phyloP scores from a whole-genome alignment of 179 eudicot genomes.

The Monotropa hypopitys region DNA sequence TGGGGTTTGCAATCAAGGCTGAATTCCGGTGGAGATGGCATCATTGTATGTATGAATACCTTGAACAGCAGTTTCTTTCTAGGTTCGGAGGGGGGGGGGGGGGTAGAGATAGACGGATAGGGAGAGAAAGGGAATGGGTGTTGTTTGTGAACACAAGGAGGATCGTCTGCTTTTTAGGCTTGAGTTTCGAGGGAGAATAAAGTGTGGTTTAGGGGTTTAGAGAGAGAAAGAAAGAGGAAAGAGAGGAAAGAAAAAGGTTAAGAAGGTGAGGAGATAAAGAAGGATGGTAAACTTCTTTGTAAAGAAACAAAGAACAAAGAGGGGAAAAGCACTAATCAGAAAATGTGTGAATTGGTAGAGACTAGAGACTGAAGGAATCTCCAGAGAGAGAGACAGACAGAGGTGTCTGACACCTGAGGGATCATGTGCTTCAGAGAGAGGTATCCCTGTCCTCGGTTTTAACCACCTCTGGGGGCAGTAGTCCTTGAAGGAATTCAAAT shows the following conservation, averaged over 20 bases:
- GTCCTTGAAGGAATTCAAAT: conserved; percentile 26
- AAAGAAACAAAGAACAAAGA: conserved; percentile 34
- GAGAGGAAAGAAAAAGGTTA: conserved; percentile 19
- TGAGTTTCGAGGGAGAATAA: conserved; percentile 73
- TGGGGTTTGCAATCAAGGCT: conserved; percentile 76
- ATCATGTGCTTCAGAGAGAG: conserved; percentile 14
- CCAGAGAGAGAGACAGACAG: not conserved
- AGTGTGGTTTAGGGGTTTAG: conserved; percentile 28
- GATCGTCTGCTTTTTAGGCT: conserved; percentile 55
- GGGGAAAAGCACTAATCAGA: conserved; percentile 18
- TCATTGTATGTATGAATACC: conserved; percentile 26
- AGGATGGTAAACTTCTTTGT: conserved; percentile 60
- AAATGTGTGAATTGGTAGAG: conserved; percentile 12
- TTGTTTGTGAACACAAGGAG: conserved; percentile 69
- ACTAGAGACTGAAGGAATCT: conserved; percentile 15
- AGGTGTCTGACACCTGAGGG: conserved; percentile 10
- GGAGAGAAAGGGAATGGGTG: conserved; percentile 24
- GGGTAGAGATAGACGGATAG: conserved; percentile 12
- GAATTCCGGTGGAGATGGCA: conserved; percentile 65
- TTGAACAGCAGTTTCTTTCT: conserved; percentile 3
- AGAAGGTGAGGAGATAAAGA: conserved; percentile 10
- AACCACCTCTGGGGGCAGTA: conserved; percentile 5
- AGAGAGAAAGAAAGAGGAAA: conserved; percentile 16
- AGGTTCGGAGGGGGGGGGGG: conserved; percentile 17
- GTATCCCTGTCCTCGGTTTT: conserved; percentile 5